phyloP scores from a whole-genome alignment of 202 grass and related monocot species.

The Panicum virgatum region DNA sequence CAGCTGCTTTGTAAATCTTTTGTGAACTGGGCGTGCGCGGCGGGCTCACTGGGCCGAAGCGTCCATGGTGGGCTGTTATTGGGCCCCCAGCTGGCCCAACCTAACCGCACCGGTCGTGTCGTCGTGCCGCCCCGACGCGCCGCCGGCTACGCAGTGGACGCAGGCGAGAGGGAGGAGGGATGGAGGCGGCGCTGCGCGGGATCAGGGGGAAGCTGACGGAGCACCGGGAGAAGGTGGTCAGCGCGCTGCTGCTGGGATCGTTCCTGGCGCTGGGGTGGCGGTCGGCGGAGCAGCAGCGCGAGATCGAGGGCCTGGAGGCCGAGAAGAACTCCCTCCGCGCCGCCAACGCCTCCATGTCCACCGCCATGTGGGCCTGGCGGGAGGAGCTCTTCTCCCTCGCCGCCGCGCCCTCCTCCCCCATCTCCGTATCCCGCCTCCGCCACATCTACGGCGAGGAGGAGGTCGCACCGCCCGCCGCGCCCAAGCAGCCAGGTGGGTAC shows the following conservation, averaged over 20 bases:
- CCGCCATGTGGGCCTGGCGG: slow-evolving; percentile 73
- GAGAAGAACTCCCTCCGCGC: slow-evolving; percentile 58
- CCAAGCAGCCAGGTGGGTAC: slow-evolving; percentile 27
- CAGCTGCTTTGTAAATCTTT: background rate
- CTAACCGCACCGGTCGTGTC: background rate
- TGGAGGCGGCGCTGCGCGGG: slow-evolving; percentile 55
- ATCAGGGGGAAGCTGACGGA: slow-evolving; percentile 48
- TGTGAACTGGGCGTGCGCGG: too few relatives aligned
- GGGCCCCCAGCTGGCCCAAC: background rate
- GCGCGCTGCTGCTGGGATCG: slow-evolving; percentile 57
- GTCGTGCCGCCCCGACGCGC: background rate
- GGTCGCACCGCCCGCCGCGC: background rate
- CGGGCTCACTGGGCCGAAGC: background rate
- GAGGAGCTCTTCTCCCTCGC: slow-evolving; percentile 75
- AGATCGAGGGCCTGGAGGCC: slow-evolving; percentile 64
- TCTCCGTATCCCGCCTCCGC: slow-evolving; percentile 60
- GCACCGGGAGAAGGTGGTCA: slow-evolving; percentile 57
- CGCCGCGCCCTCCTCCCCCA: slow-evolving; percentile 44
- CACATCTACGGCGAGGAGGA: slow-evolving; percentile 77
- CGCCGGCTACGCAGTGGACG: background rate
- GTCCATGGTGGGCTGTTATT: background rate
- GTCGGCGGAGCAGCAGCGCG: slow-evolving; percentile 65
- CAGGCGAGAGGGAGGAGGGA: slow-evolving; percentile 1
- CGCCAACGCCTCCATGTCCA: slow-evolving; percentile 58
- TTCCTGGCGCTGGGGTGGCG: slow-evolving; percentile 56